phyloP scores from a whole-genome alignment of 495 filamentous ascomycete species.

The Glarea lozoyensis region DNA sequence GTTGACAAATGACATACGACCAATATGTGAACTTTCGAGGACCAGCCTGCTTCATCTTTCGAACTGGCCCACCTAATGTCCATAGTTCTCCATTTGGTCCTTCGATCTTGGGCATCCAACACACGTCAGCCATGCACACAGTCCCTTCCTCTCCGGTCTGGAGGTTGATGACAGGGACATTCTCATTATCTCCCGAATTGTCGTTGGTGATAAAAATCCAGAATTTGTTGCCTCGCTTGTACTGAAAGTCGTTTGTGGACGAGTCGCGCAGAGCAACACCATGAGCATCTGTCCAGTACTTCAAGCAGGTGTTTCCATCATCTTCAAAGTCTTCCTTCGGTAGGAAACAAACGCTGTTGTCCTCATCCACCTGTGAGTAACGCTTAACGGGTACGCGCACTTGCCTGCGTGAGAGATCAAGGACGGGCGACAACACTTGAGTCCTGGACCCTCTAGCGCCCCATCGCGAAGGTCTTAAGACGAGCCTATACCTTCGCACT shows the following conservation, averaged over 20 bases:
- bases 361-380: conserved; percentile 12
- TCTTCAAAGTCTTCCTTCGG: conserved; percentile 19
- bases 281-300: conserved; percentile 9
- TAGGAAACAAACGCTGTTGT: conserved; percentile 24
- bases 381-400: conserved; percentile 19
- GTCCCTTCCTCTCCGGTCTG: conserved; percentile 13
- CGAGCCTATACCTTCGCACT: no score
- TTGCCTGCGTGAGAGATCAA: conserved; percentile 2
- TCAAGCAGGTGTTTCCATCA: conserved; percentile 2
- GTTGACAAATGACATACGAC: conserved; percentile 12
- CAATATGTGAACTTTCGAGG: conserved; percentile 3
- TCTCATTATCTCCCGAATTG: conserved; percentile 2
- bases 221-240: conserved; percentile 18
- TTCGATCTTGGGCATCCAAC: conserved; percentile 24
- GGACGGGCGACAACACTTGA: conserved; percentile 12
- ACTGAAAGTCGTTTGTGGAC: conserved; percentile 1
- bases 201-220: conserved; percentile 11
- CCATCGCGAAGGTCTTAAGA: conserved; percentile 9
- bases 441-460: conserved; percentile 5
- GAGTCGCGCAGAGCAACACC: conserved; percentile 14
- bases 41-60: conserved; percentile 8
- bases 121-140: conserved; percentile 19
- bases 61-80: conserved; percentile 23
- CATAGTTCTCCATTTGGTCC: conserved; percentile 20
- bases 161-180: conserved; percentile 23